These are phyloP conservation scores for Bodo saltans DNA, from an alignment of 78 protist genomes.

Conservation along the genomic window DNA sequence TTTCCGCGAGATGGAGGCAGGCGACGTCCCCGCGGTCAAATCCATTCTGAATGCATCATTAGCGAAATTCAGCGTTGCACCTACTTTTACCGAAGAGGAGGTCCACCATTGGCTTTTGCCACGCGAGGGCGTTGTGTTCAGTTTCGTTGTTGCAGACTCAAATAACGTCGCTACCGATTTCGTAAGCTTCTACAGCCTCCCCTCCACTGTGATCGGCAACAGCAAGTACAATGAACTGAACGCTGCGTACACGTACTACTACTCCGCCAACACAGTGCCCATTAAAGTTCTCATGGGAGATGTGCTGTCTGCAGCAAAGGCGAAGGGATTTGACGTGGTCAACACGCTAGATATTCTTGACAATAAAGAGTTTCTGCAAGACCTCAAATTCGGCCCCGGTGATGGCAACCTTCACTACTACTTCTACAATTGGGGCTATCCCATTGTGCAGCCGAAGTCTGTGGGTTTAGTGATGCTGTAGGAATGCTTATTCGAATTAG, in stretches of 20 bases:
- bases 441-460: conserved; percentile 29
- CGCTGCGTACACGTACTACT: conserved; percentile 94
- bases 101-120: conserved; percentile 74
- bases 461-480: conserved; percentile 75
- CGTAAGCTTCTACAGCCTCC: conserved; percentile 81
- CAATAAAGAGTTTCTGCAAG: conserved; percentile 57
- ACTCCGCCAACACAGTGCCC: conserved; percentile 62
- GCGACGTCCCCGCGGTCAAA: conserved; percentile 54
- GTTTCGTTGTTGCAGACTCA: conserved; percentile 74
- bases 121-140: conserved; percentile 49
- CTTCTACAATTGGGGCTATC: conserved; percentile 78
- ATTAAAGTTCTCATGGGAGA: conserved; percentile 66
- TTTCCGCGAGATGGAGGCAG: conserved; percentile 54
- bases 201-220: conserved; percentile 80
- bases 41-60: conserved; percentile 51
- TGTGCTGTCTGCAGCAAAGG: conserved; percentile 76
- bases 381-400: conserved; percentile 91
- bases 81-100: conserved; percentile 70
- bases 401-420: conserved; percentile 93
- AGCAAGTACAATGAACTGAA: conserved; percentile 58
- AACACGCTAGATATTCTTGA: conserved; percentile 91
- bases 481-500: no score
- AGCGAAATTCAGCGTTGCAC: conserved; percentile 36
- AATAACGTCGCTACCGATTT: conserved; percentile 76
- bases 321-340: conserved; percentile 83